Percentiles rank a stretch among this genome's conserved stretches.
phyloP scores from a whole-genome alignment of 129 eudicot genomes.

The Chrysanthemum makinoi region DNA sequence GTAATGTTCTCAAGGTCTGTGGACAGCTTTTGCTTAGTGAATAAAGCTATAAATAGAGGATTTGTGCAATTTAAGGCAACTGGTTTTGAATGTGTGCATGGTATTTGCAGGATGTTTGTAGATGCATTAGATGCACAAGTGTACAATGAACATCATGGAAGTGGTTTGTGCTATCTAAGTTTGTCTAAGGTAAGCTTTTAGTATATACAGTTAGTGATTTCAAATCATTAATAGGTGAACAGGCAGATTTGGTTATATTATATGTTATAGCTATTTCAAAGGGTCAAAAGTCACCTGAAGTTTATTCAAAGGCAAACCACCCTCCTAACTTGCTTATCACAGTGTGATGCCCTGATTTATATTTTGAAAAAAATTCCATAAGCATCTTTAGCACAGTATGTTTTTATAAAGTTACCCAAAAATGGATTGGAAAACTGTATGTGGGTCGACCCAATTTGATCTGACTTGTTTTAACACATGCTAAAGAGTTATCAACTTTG shows the following conservation, averaged over 20 bases:
- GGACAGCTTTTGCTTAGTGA: background rate
- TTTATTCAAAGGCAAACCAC: background rate
- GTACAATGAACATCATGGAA: slow-evolving; percentile 65
- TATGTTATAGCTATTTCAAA: background rate
- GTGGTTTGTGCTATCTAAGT: slow-evolving; percentile 76
- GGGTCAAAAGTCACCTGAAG: background rate
- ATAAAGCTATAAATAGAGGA: no score
- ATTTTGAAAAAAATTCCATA: background rate
- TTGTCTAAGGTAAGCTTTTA: slow-evolving; percentile 55
- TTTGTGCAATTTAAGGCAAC: background rate
- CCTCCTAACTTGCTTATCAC: background rate
- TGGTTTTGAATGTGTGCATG: background rate
- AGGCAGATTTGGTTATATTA: background rate
- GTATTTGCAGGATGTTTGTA: slow-evolving; percentile 75
- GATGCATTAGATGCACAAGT: slow-evolving; percentile 72
- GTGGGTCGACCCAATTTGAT: background rate
- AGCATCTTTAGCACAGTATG: background rate
- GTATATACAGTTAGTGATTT: no score
- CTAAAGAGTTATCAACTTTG: background rate
- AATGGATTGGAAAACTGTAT: background rate
- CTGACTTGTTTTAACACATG: background rate
- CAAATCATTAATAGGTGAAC: no score
- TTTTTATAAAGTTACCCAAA: background rate
- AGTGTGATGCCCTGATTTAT: background rate
- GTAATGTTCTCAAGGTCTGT: slow-evolving; percentile 86